Evolutionary conservation across 2,329 filamentous ascomycete genomes (phyloP), one percentile per base, ranked within the genome.

Genomic region (Fusarium goolgardi): DNA sequence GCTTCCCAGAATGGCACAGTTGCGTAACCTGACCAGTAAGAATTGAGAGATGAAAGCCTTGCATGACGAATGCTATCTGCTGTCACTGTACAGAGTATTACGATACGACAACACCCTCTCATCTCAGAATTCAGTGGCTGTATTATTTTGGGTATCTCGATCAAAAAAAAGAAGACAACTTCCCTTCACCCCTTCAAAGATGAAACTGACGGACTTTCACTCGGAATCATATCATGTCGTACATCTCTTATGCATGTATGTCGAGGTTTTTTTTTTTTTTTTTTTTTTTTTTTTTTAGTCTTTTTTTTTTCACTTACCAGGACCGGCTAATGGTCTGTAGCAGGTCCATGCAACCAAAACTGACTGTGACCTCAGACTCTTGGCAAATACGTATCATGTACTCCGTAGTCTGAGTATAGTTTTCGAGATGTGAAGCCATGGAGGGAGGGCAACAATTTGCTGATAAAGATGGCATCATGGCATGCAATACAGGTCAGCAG

Each of bases 1-100:
- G 50, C 56, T 49, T 56, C 70, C 70, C 50, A 66, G 69, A 63
- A 37, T 56, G 59, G 70, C 37, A 69, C 39, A 50, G 49, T 52
- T 52, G 44, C 61, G 55, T 49, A 41, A 29, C 18, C 46, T 34
- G 21, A 29, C 40, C 37, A 55, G 31, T 40, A 45, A 31, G 31
- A 35, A 55, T 66, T 47, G 55, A 55, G 46, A 52, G 45, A 39
- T 41, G 29, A 54, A 52, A 72, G 69, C 64, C 63, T 71, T 59
- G 59, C 58, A 64, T 70, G 54, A 65, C 55, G 41, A 64, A 64
- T 51, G 29, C 31, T 32, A 49, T 56, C 34, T 18, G 31, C 9
- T 39, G 35, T 39, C 34, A 29, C 23, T 50, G 31, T 23, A 23
- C 23, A 23, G 23, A 23, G 23, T 49, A 34, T 18, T 25, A 16